Evolutionary conservation across 768 basidiomycete species (phyloP).

Genomic region (Termitomyces sp.): DNA sequence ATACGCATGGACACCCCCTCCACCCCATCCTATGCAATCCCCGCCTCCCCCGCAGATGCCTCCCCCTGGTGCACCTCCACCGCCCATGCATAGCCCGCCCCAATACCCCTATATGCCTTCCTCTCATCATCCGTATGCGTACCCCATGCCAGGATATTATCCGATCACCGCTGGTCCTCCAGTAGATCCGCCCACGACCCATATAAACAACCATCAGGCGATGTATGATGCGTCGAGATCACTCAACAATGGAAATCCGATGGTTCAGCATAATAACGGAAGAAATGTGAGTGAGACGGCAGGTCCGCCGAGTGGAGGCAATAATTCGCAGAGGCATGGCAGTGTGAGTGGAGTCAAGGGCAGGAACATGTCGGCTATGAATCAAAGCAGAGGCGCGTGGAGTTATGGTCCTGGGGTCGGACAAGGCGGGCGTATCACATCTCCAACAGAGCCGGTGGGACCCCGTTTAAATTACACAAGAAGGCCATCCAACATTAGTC

Average conservation of each 20-base stretch:
- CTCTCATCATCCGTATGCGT: conserved; percentile 24
- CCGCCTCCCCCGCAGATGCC: conserved; percentile 27
- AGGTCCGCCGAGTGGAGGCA: conserved; percentile 26
- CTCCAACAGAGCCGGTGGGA: conserved; percentile 49
- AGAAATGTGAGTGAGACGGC: conserved; percentile 17
- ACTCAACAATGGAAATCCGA: conserved; percentile 20
- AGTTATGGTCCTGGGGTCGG: conserved; percentile 64
- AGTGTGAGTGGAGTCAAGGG: conserved; percentile 27
- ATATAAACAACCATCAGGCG: conserved; percentile 16
- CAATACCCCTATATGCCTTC: conserved; percentile 30
- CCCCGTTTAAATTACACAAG: conserved; percentile 60
- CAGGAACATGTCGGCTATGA: conserved; percentile 24
- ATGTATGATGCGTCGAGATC: conserved; percentile 23
- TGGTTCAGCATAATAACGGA: conserved; percentile 10
- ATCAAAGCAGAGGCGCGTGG: conserved; percentile 45
- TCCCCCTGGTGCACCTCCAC: conserved; percentile 18
- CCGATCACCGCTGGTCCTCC: conserved; percentile 18
- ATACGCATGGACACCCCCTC: conserved; percentile 35
- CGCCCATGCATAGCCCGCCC: conserved; percentile 24
- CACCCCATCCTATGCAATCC: conserved; percentile 25
- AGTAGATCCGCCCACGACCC: conserved; percentile 22
- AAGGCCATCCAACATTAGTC: conserved; percentile 41
- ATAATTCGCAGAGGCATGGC: conserved; percentile 24
- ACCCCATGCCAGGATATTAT: conserved; percentile 26
- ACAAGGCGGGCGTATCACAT: conserved; percentile 36